Evolutionary conservation across 805 yeast species (phyloP).

Genomic region (Metschnikowia hibisci): DNA sequence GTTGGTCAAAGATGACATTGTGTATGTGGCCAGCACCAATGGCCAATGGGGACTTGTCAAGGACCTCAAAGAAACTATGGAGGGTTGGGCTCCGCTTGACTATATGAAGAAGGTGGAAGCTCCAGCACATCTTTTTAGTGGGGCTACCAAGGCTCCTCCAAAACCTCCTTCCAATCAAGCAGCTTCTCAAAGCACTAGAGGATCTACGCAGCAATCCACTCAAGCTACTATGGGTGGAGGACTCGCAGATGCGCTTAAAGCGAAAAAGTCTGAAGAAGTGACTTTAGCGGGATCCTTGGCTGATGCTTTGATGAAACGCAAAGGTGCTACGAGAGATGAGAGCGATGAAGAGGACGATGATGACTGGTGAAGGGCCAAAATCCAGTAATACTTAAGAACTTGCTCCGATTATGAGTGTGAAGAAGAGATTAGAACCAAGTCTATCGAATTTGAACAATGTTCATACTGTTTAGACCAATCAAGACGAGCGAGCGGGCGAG

Average conservation of each 20-base stretch:
- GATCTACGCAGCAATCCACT: constrained; percentile 7
- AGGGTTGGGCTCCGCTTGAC: constrained; percentile 98
- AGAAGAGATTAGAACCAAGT: too few relatives aligned
- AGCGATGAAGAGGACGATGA: constrained; percentile 71
- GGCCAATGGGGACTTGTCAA: constrained; percentile 96
- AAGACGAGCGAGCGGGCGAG: too few relatives aligned
- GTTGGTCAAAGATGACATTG: constrained; percentile 67
- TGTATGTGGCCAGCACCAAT: constrained; percentile 66
- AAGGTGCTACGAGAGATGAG: constrained; percentile 59
- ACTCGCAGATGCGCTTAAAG: constrained; percentile 64
- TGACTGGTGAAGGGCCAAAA: constrained; percentile 11
- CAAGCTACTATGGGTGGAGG: constrained; percentile 44
- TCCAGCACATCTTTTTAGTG: constrained; percentile 33
- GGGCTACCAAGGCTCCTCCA: constrained; percentile 30
- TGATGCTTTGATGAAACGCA: constrained; percentile 75
- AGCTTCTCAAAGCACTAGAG: constrained; percentile 9
- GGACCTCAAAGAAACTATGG: constrained; percentile 64
- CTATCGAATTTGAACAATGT: too few relatives aligned
- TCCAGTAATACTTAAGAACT: background rate
- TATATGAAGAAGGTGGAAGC: constrained; percentile 64
- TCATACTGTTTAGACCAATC: too few relatives aligned
- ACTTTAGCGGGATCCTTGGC: constrained; percentile 82
- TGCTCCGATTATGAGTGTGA: background rate
- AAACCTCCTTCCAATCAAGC: constrained; percentile 28
- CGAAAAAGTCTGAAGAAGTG: constrained; percentile 57